phyloP scores from a whole-genome alignment of 495 filamentous ascomycete species.

The Oleoguttula mirabilis region DNA sequence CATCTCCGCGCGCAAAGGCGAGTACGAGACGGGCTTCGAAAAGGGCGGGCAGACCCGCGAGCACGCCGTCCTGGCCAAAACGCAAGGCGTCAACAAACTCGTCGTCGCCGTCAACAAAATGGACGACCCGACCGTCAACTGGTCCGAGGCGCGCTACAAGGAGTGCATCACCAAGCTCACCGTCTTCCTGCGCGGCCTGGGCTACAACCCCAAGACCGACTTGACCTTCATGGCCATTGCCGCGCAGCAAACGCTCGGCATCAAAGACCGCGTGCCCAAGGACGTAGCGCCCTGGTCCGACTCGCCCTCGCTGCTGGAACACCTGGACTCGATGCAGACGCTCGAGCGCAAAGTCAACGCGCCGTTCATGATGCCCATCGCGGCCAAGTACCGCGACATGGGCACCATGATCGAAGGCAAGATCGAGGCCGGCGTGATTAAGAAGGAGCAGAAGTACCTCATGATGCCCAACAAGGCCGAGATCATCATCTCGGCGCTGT shows the following conservation, averaged over 20 bases:
- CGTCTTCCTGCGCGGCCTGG: conserved; percentile 76
- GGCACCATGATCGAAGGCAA: conserved; percentile 96
- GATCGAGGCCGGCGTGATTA: conserved; percentile 84
- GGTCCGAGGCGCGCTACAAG: conserved; percentile 80
- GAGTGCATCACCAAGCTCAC: conserved; percentile 85
- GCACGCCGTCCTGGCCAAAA: conserved; percentile 93
- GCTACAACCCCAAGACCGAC: conserved; percentile 86
- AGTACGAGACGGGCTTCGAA: conserved; percentile 99
- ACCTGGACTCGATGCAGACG: conserved; percentile 28
- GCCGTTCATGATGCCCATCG: conserved; percentile 98
- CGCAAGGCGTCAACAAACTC: conserved; percentile 93
- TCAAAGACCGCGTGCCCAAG: conserved; percentile 77
- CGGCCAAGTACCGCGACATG: conserved; percentile 92
- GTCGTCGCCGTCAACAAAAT: conserved; percentile 95
- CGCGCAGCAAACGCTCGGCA: conserved; percentile 68
- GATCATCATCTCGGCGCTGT: conserved; percentile 67
- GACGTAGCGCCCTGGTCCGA: conserved; percentile 71
- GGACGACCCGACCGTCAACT: conserved; percentile 93
- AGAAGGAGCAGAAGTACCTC: conserved; percentile 67
- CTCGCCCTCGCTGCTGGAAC: not conserved
- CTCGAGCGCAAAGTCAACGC: conserved; percentile 94
- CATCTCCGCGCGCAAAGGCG: conserved; percentile 92
- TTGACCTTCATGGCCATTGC: conserved; percentile 93
- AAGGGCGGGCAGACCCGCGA: conserved; percentile 96
- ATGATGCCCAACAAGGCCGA: conserved; percentile 92